Conservation (phyloP, 108 stramenopile species). For the Cyclotella sp. region DNA sequence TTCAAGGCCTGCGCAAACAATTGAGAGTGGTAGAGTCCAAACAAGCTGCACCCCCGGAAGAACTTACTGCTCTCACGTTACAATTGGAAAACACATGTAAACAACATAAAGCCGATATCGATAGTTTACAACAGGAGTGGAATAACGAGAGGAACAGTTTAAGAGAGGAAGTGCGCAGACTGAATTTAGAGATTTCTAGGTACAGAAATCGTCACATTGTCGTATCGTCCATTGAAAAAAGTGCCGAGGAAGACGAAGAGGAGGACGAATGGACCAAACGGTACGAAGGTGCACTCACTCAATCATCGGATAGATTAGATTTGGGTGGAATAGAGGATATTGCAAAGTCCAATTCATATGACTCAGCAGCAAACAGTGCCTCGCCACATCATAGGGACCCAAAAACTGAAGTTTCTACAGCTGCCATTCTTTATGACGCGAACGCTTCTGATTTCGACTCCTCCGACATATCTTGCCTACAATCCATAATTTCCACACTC, state of each 20-base stretch:
- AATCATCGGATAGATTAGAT: neutral
- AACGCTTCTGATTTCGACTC: slow-evolving; percentile 1
- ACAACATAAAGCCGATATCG: neutral
- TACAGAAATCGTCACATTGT: neutral
- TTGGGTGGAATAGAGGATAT: no score
- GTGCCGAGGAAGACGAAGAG: slow-evolving; percentile 8
- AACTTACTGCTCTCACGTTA: neutral
- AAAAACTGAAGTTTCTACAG: neutral
- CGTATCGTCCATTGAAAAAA: neutral
- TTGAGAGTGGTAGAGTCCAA: neutral
- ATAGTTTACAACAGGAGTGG: neutral
- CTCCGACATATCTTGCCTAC: slow-evolving; percentile 30
- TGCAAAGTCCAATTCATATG: neutral
- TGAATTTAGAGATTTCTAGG: slow-evolving; percentile 29
- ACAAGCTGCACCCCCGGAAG: neutral
- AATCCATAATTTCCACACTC: slow-evolving; percentile 38
- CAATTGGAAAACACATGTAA: neutral
- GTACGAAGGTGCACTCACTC: neutral
- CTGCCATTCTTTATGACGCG: neutral
- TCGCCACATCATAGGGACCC: no score
- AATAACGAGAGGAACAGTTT: slow-evolving; percentile 19
- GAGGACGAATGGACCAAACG: slow-evolving; percentile 7
- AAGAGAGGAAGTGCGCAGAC: slow-evolving; percentile 31
- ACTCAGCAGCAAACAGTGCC: neutral
- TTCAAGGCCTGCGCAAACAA: neutral